Evolutionary conservation across 2,329 filamentous ascomycete genomes (phyloP).

Genomic region (Cordyceps farinosa): DNA sequence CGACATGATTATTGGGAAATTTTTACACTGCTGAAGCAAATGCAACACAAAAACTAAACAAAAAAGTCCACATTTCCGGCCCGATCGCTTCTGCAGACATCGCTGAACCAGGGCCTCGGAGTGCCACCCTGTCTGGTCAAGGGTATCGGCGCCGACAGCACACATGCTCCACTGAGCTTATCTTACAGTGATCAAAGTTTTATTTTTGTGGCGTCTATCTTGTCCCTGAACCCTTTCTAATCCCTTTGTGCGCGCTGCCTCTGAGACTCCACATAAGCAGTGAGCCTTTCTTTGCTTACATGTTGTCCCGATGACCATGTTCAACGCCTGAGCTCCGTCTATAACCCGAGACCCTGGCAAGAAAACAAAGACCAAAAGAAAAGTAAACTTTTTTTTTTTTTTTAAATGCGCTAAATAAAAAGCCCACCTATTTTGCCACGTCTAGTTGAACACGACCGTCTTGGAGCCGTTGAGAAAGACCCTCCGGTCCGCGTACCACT

Average conservation of each 20-base stretch:
- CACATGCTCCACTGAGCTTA: not conserved
- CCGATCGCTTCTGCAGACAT: not conserved
- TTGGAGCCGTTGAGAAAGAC: constrained; percentile 76
- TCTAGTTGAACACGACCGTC: constrained; percentile 66
- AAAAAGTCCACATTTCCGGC: not conserved
- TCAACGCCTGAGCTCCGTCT: no score
- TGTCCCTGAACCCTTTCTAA: not conserved
- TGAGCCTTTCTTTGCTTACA: not conserved
- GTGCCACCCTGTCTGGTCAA: not conserved
- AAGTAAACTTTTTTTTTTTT: no score
- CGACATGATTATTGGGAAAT: no score
- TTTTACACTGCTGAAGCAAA: no score
- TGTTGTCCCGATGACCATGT: not conserved
- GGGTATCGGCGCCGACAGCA: constrained; percentile 1
- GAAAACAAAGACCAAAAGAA: not conserved
- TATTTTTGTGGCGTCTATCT: not conserved
- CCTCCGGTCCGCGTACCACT: constrained; percentile 76
- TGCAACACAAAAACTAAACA: no score
- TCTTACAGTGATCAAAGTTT: not conserved
- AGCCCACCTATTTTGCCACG: not conserved
- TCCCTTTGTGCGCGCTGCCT: not conserved
- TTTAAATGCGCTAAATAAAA: not conserved
- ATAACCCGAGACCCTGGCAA: not conserved
- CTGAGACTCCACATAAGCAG: not conserved
- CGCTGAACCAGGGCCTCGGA: not conserved